Evolutionary conservation across 768 basidiomycete species (phyloP), one percentile per base, ranked within the genome.

Genomic region (Lactarius trivialis): DNA sequence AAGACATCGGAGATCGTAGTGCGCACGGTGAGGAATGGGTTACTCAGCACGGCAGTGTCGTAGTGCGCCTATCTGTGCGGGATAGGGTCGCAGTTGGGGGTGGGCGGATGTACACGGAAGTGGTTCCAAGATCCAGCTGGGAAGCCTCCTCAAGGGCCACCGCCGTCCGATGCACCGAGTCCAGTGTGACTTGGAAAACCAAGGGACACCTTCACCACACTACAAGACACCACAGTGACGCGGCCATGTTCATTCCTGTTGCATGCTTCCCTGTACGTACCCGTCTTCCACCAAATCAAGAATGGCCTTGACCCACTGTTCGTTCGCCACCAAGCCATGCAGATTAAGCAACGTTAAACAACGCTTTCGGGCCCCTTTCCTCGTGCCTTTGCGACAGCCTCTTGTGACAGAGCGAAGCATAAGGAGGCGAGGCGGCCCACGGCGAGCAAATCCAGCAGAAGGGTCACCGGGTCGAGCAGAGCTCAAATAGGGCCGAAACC

Each of bases 381-480:
- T 48, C 53, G 28, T 32, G 12, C 53, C 39, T 39, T 37, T 55
- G 64, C 57, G 8, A 21, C 45, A 63, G 17, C 54, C 24, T 54
- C 62, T 32, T 51, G 53, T 19, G 36, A 8, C 30, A 45, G 57
- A 55, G 64, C 17, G 36, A 17, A 57, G 56, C 61, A 63, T 62
- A 58, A 51, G 30, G 34, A 32, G 30, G 24, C 39, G 37, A 53
- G 54, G 53, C 21, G 61, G 61, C 61, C 56, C 37, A 45, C 64
- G 64, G 64, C 64, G 64, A 57, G 61, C 61, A 65, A 65, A 65
- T 64, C 56, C 61, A 28, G 41, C 64, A 43, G 33, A 55, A 65
- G 33, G 28, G 64, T 57, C 61, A 55, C 64, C 57, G 64, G 64
- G 64, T 65, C 24, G 64, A 65, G 64, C 64, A 24, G 33, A 55